Conservation (phyloP, 805 yeast genomes). For the Metschnikowia lunata region DNA sequence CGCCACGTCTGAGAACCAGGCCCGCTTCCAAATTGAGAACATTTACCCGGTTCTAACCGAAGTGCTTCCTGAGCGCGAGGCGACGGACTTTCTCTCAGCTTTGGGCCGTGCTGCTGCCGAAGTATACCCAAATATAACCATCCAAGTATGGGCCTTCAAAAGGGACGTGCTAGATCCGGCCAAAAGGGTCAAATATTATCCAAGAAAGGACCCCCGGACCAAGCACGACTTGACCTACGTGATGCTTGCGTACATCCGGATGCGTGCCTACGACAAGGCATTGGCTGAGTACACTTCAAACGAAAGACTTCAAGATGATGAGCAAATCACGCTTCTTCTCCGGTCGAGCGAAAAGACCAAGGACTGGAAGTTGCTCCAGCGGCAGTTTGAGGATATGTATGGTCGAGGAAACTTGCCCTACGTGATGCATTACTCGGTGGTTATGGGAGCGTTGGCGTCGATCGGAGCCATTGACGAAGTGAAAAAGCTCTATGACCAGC, state of each 20-base stretch:
- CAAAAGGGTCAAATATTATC: neutral
- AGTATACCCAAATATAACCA: conserved; percentile 6
- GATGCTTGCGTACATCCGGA: conserved; percentile 27
- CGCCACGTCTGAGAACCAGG: neutral
- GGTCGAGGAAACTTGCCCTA: conserved; percentile 52
- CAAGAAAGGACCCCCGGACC: conserved; percentile 4
- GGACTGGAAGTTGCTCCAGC: conserved; percentile 54
- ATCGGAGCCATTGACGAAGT: conserved; percentile 47
- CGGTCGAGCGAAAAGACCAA: conserved; percentile 40
- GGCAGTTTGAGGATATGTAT: conserved; percentile 52
- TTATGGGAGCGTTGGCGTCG: conserved; percentile 55
- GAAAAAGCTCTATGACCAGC: conserved; percentile 45
- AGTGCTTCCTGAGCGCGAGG: neutral
- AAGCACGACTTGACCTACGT: conserved; percentile 25
- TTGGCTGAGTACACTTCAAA: conserved; percentile 29
- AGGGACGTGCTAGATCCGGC: conserved; percentile 2
- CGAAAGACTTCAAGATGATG: conserved; percentile 41
- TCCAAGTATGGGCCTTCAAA: conserved; percentile 21
- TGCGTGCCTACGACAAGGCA: conserved; percentile 21
- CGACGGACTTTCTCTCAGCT: conserved; percentile 5
- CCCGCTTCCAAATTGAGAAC: neutral
- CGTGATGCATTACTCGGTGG: conserved; percentile 52
- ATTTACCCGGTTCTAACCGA: neutral
- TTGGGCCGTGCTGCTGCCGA: conserved; percentile 3
- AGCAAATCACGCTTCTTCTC: conserved; percentile 47